Percentiles rank a stretch among this genome's conserved stretches.
Conservation (phyloP, 352 stramenopile species). For the Phytophthora foliorum region DNA sequence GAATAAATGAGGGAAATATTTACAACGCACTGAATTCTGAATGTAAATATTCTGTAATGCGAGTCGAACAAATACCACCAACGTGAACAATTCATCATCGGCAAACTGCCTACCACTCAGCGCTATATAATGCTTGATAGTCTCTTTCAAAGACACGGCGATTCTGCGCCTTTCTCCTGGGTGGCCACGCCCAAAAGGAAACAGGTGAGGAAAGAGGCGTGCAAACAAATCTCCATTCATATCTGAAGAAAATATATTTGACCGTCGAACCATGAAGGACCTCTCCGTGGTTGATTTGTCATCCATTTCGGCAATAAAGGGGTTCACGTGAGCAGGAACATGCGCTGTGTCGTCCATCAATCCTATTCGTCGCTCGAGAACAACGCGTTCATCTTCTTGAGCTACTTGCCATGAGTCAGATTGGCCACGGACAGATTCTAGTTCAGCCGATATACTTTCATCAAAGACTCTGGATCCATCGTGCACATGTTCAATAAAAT, state of each 20-base stretch:
- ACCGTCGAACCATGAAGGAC: background rate
- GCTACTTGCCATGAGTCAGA: background rate
- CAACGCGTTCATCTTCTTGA: conserved; percentile 37
- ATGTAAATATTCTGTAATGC: conserved; percentile 5
- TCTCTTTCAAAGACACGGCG: background rate
- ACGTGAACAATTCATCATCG: conserved; percentile 1
- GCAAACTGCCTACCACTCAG: conserved; percentile 1
- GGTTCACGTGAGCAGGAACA: background rate
- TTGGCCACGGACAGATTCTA: background rate
- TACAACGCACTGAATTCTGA: too few relatives aligned
- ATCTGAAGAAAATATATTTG: background rate
- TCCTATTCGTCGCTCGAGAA: conserved; percentile 36
- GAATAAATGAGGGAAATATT: background rate
- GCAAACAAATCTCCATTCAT: conserved; percentile 2
- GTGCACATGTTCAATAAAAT: background rate
- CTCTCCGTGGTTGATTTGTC: background rate
- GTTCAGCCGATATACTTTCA: background rate
- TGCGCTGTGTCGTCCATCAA: background rate
- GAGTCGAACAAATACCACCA: conserved; percentile 3
- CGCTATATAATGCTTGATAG: background rate
- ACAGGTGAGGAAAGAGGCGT: conserved; percentile 7
- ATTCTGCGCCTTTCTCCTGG: background rate
- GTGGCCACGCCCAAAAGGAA: conserved; percentile 7
- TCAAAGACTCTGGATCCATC: conserved; percentile 14
- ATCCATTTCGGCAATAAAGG: background rate